phyloP scores from a whole-genome alignment of 495 filamentous ascomycete genomes.

The Neurospora sublineolata region DNA sequence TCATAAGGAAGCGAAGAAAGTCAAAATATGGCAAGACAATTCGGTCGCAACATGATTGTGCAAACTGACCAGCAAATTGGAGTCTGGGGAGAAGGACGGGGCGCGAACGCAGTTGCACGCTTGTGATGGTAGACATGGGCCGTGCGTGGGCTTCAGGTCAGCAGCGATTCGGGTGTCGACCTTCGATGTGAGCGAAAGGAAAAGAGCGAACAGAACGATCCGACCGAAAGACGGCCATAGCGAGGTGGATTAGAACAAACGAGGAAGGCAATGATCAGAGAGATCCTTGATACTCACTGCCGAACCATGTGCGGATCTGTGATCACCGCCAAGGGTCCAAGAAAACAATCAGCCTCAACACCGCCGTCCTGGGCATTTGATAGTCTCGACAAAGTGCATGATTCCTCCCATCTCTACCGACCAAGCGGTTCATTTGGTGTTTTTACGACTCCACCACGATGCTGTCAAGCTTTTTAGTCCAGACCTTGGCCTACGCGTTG shows the following conservation, averaged over 20 bases:
- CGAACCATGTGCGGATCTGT: background rate
- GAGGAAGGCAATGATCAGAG: background rate
- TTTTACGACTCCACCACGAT: background rate
- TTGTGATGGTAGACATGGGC: too few species aligned
- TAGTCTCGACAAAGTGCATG: background rate
- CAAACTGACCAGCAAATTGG: too few species aligned
- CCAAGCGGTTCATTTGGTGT: background rate
- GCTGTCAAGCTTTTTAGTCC: background rate
- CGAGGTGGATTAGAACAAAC: too few species aligned
- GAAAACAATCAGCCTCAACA: background rate
- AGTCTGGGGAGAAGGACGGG: too few species aligned
- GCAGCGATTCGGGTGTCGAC: background rate
- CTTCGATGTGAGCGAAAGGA: background rate
- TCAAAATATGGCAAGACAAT: too few species aligned
- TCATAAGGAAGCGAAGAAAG: background rate
- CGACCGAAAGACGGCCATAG: too few species aligned
- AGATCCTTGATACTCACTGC: background rate
- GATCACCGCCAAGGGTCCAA: background rate
- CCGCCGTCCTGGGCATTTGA: background rate
- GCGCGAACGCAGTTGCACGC: too few species aligned
- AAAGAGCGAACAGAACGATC: background rate
- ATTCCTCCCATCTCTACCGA: background rate
- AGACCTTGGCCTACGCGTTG: background rate
- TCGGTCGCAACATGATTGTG: too few species aligned
- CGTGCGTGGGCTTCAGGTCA: too few species aligned